phyloP scores from a whole-genome alignment of 495 filamentous ascomycete species.

The Recurvomyces mirabilis region DNA sequence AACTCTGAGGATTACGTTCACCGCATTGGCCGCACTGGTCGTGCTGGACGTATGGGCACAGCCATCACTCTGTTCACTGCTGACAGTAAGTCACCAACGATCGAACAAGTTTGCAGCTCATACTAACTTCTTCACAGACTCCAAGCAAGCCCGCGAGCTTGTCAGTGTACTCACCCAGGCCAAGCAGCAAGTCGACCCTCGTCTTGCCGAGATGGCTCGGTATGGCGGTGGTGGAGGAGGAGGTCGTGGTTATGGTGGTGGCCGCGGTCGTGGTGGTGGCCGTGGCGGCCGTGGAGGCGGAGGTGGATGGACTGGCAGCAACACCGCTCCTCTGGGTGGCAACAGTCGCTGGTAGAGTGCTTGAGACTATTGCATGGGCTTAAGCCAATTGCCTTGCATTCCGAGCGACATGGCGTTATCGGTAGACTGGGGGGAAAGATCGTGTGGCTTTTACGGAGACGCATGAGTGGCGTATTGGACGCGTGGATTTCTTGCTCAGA shows the following conservation, averaged over 20 bases:
- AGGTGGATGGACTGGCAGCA: constrained; percentile 27
- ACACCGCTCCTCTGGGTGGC: constrained; percentile 28
- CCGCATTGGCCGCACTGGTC: constrained; percentile 38
- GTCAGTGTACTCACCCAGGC: constrained; percentile 84
- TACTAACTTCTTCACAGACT: constrained; percentile 44
- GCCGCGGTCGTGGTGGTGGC: constrained; percentile 48
- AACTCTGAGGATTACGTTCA: constrained; percentile 61
- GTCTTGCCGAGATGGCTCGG: constrained; percentile 89
- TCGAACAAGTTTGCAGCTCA: too few species aligned
- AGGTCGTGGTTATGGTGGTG: constrained; percentile 38
- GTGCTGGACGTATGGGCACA: constrained; percentile 37
- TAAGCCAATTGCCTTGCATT: too few species aligned
- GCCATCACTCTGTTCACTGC: constrained; percentile 55
- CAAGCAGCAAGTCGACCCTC: constrained; percentile 96
- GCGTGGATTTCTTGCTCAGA: too few species aligned
- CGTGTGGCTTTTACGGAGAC: too few species aligned
- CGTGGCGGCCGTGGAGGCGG: constrained; percentile 38
- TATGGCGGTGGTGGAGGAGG: constrained; percentile 69
- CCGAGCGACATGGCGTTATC: constrained; percentile 1
- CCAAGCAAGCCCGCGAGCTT: constrained; percentile 95
- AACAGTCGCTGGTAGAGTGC: constrained; percentile 29
- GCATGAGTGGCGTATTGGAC: too few species aligned
- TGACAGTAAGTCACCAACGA: constrained; percentile 75
- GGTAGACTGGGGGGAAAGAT: too few species aligned
- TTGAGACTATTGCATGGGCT: too few species aligned